Percentiles rank a stretch among this genome's conserved stretches.
Evolutionary conservation across 805 yeast genomes (phyloP).

Genomic region (Cyberlindnera amylophila): DNA sequence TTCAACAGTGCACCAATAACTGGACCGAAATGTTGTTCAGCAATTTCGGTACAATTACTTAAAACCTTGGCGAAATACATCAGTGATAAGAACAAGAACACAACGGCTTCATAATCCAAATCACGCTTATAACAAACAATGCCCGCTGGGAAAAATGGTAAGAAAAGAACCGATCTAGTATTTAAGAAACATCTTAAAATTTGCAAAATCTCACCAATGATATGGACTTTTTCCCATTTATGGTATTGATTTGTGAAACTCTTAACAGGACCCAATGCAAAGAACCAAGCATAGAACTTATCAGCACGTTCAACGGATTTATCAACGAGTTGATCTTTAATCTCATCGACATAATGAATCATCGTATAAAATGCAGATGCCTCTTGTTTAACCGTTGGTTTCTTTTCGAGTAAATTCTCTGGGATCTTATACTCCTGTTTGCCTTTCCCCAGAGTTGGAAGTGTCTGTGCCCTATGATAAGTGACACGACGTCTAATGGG

Average conservation of each 20-base stretch:
- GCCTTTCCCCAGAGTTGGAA: slow-evolving; percentile 6
- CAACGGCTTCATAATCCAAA: slow-evolving; percentile 21
- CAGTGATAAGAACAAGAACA: slow-evolving; percentile 20
- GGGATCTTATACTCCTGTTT: slow-evolving; percentile 10
- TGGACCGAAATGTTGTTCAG: slow-evolving; percentile 30
- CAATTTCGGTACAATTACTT: slow-evolving; percentile 24
- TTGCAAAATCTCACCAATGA: slow-evolving; percentile 18
- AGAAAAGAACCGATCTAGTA: slow-evolving; percentile 19
- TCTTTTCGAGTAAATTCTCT: slow-evolving; percentile 6
- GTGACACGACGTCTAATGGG: slow-evolving; percentile 12
- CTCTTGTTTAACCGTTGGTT: slow-evolving; percentile 20
- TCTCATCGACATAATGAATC: slow-evolving; percentile 13
- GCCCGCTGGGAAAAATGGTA: slow-evolving; percentile 24
- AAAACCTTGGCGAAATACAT: slow-evolving; percentile 25
- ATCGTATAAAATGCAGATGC: slow-evolving; percentile 20
- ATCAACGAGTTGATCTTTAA: slow-evolving; percentile 18
- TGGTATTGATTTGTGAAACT: slow-evolving; percentile 8
- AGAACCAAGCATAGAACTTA: slow-evolving; percentile 15
- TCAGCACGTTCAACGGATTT: slow-evolving; percentile 17
- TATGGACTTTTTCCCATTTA: slow-evolving; percentile 14
- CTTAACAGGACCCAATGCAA: slow-evolving; percentile 9
- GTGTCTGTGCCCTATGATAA: slow-evolving; percentile 16
- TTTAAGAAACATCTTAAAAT: slow-evolving; percentile 16
- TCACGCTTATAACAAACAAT: slow-evolving; percentile 16
- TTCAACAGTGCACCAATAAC: slow-evolving; percentile 46